These are phyloP conservation scores for Bipolaris oryzae DNA, from an alignment of 2,329 filamentous ascomycete genomes.

Conservation along the genomic window DNA sequence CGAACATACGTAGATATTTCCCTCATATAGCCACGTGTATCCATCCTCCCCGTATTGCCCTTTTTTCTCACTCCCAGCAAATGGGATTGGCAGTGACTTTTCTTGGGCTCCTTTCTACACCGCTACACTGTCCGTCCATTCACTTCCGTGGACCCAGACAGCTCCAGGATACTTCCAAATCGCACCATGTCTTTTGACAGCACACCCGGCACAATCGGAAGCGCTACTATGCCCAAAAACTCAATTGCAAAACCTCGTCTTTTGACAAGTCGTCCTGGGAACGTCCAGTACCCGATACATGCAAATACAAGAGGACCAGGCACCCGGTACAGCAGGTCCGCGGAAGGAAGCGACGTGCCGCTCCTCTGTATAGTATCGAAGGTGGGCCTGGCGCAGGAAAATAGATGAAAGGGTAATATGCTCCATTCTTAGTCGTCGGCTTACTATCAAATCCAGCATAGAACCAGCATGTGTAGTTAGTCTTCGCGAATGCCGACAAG, in stretches of 20 bases:
- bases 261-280: constrained; percentile 7
- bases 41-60: background rate
- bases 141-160: background rate
- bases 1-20: background rate
- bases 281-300: constrained; percentile 12
- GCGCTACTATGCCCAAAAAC: background rate
- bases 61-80: background rate
- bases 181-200: background rate
- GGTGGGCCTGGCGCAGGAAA: background rate
- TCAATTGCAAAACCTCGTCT: constrained; percentile 5
- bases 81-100: background rate
- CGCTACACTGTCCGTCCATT: background rate
- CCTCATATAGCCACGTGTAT: background rate
- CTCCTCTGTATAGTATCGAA: background rate
- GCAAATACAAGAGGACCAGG: constrained; percentile 23
- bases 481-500: too few species aligned
- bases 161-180: background rate
- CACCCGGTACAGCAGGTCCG: constrained; percentile 13
- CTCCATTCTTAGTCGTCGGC: background rate
- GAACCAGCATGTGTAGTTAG: background rate
- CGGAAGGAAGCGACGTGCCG: constrained; percentile 6
- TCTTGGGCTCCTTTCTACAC: background rate
- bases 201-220: background rate
- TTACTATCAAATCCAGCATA: background rate
- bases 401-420: background rate